phyloP scores from a whole-genome alignment of 768 basidiomycete genomes.

The Mycena latifolia region DNA sequence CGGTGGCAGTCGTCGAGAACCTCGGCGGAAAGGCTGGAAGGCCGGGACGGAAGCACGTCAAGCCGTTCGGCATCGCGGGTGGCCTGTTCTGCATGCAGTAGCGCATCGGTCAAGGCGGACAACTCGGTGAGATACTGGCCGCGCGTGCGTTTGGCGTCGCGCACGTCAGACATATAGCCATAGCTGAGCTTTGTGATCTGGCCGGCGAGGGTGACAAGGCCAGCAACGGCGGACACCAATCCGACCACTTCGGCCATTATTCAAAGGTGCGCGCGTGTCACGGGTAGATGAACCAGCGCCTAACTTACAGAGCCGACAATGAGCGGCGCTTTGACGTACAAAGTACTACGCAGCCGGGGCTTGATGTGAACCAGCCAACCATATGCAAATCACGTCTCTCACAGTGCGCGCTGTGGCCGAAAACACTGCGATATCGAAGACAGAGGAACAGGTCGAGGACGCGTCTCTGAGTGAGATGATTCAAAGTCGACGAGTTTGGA shows the following conservation, averaged over 20 bases:
- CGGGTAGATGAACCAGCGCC: no score
- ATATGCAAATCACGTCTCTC: no score
- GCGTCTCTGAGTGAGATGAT: no score
- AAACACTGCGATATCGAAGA: no score
- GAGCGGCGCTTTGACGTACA: no score
- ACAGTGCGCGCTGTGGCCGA: no score
- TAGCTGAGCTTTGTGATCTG: constrained; percentile 16
- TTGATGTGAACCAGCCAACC: no score
- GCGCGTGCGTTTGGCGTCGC: constrained; percentile 16
- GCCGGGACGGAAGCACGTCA: constrained; percentile 1
- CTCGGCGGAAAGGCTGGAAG: background rate
- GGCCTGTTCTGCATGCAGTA: constrained; percentile 11
- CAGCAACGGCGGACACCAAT: constrained; percentile 12
- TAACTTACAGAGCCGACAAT: no score
- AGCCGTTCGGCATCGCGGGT: constrained; percentile 3
- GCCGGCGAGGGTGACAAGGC: constrained; percentile 12
- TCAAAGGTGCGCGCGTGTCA: background rate
- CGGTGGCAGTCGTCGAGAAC: constrained; percentile 15
- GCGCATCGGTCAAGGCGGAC: constrained; percentile 14
- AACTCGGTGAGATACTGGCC: constrained; percentile 14
- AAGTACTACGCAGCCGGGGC: no score
- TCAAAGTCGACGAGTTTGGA: no score
- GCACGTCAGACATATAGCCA: constrained; percentile 17
- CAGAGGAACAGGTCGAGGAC: no score
- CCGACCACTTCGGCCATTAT: constrained; percentile 9